These are phyloP conservation scores for Penicillium sclerotiorum DNA, from an alignment of 2,329 filamentous ascomycete species.

Conservation along the genomic window DNA sequence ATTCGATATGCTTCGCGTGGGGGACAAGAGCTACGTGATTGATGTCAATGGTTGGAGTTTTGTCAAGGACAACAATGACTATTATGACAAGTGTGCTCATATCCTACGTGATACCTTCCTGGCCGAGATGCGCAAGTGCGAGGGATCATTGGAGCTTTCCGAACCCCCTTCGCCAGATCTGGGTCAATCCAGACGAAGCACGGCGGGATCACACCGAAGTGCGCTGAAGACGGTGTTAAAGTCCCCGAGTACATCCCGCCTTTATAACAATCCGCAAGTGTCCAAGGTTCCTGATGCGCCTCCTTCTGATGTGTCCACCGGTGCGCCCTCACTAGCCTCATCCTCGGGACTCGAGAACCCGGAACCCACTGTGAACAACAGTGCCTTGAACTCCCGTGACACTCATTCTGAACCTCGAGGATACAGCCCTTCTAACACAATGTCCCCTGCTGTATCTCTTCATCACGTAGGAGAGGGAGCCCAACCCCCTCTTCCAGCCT, in stretches of 20 bases:
- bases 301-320: constrained; percentile 48
- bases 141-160: constrained; percentile 36
- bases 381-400: constrained; percentile 25
- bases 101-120: constrained; percentile 89
- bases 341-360: constrained; percentile 36
- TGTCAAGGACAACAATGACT: constrained; percentile 98
- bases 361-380: constrained; percentile 24
- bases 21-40: constrained; percentile 92
- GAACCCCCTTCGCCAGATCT: constrained; percentile 40
- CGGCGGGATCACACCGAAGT: constrained; percentile 45
- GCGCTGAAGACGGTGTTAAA: constrained; percentile 63
- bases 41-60: constrained; percentile 99
- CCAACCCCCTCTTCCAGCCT: constrained; percentile 62
- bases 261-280: constrained; percentile 52
- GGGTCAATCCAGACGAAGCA: constrained; percentile 41
- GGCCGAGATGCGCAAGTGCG: constrained; percentile 63
- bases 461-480: constrained; percentile 29
- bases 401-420: constrained; percentile 21
- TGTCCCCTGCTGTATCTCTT: constrained; percentile 29
- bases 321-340: constrained; percentile 36
- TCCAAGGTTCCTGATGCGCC: constrained; percentile 44
- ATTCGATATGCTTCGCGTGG: constrained; percentile 87
- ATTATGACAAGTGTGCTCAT: constrained; percentile 87
- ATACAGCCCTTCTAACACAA: constrained; percentile 28
- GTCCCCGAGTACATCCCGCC: constrained; percentile 65